phyloP scores from a whole-genome alignment of 1,284 basidiomycete species.

The Sporisorium graminicola region DNA sequence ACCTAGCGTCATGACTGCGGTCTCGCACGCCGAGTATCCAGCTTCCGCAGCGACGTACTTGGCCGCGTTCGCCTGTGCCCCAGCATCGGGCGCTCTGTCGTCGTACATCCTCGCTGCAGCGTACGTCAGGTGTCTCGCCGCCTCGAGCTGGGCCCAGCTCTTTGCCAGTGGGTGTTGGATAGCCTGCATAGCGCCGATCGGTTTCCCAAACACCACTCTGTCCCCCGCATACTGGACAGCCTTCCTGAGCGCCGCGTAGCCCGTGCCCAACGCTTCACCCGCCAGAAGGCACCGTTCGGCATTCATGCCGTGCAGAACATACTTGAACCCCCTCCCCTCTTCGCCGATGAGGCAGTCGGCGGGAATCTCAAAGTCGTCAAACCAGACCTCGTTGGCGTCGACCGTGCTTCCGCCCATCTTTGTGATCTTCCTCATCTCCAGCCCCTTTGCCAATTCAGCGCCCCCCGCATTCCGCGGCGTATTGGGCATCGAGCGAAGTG shows the following conservation, averaged over 20 bases:
- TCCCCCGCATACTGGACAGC: constrained; percentile 61
- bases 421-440: constrained; percentile 66
- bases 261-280: constrained; percentile 70
- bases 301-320: constrained; percentile 65
- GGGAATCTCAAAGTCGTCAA: constrained; percentile 69
- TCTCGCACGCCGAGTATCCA: constrained; percentile 60
- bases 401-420: constrained; percentile 71
- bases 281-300: constrained; percentile 71
- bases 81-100: constrained; percentile 50
- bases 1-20: constrained; percentile 61
- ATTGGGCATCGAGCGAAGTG: constrained; percentile 35
- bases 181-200: constrained; percentile 68
- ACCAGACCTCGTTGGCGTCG: constrained; percentile 69
- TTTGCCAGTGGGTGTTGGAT: constrained; percentile 68
- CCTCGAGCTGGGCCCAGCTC: constrained; percentile 66
- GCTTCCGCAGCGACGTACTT: constrained; percentile 69
- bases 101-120: constrained; percentile 65
- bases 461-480: constrained; percentile 31
- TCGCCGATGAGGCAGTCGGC: constrained; percentile 67
- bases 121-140: constrained; percentile 64
- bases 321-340: constrained; percentile 71
- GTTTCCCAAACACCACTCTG: constrained; percentile 64
- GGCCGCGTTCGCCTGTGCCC: constrained; percentile 67
- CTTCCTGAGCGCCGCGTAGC: constrained; percentile 50
- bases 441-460: constrained; percentile 36